Evolutionary conservation across 441 rosid species (phyloP), one percentile per base, ranked within the genome.

Genomic region (Euphorbia schlechtendalii): DNA sequence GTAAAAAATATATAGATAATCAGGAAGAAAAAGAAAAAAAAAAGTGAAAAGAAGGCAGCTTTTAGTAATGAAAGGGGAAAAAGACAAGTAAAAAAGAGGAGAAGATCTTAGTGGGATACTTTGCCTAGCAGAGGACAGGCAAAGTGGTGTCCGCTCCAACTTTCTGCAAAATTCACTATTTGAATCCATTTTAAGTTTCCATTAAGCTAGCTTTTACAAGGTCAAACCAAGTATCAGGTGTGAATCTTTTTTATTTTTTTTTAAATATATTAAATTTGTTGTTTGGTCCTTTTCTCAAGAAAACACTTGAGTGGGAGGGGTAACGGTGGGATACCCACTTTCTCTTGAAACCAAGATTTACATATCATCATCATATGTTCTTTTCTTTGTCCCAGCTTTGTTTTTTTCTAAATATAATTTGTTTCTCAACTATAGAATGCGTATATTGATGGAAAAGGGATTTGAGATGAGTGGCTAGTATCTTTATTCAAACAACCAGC

Each of bases 81-180:
- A 4, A 45, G 8, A n/a, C n/a, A n/a, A n/a, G n/a, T n/a, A n/a
- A n/a, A 77, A 59, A 7, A 61, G 49, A 71, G 74, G 43, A 71
- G 71, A 55, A 73, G 78, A 86, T 83, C 82, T 79, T 3, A 72
- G 83, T 79, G 83, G 87, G 88, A 86, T 88, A 75, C 77, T 85
- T 80, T 91, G 85, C 79, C 86, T 69, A 58, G 56, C 75, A 73
- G 69, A 73, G 72, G 80, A 75, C 80, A 69, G 65, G 80, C 92
- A 82, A 75, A 36, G 69, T 80, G 77, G 80, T 79, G 73, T 79
- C 88, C 76, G 73, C 76, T 74, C 73, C 59, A 74, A 71, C 3
- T 69, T 78, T 81, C 82, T 67, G 65, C n/a, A n/a, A 63, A 75
- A 38, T 11, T 67, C 73, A 61, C 77, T 69, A 68, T 64, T 24